These are phyloP conservation scores for Rhododendron molle DNA, from an alignment of 148 eudicot genomes.

Conservation along the genomic window DNA sequence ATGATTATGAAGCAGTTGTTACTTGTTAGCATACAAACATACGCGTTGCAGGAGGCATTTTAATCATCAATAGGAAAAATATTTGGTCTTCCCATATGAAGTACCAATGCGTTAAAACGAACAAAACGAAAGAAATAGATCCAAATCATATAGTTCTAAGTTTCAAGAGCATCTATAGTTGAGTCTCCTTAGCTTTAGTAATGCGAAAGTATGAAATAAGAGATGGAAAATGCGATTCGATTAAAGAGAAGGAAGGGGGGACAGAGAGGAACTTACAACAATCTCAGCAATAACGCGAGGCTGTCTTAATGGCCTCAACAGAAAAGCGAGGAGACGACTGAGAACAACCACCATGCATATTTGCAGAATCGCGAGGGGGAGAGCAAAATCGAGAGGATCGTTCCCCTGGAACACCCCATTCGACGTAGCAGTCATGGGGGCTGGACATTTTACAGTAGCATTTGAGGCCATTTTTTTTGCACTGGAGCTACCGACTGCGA, in stretches of 20 bases:
- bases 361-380: slow-evolving; percentile 67
- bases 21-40: background rate
- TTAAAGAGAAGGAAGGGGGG: background rate
- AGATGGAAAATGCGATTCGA: background rate
- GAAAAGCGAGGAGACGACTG: slow-evolving; percentile 59
- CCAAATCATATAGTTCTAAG: background rate
- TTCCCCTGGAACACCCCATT: slow-evolving; percentile 73
- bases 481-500: background rate
- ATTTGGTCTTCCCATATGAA: background rate
- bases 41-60: background rate
- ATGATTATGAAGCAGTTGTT: background rate
- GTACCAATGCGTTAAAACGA: background rate
- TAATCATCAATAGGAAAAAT: background rate
- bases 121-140: background rate
- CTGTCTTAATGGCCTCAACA: slow-evolving; percentile 70
- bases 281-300: slow-evolving; percentile 87
- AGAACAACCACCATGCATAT: slow-evolving; percentile 60
- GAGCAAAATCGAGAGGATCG: slow-evolving; percentile 74
- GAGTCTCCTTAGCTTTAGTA: background rate
- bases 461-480: slow-evolving; percentile 40
- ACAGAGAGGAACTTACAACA: slow-evolving; percentile 44
- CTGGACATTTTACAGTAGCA: slow-evolving; percentile 30
- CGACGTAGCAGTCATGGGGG: slow-evolving; percentile 71
- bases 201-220: background rate
- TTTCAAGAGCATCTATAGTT: background rate